phyloP scores from a whole-genome alignment of 208 protist genomes.

The Pavlovales sp. region DNA sequence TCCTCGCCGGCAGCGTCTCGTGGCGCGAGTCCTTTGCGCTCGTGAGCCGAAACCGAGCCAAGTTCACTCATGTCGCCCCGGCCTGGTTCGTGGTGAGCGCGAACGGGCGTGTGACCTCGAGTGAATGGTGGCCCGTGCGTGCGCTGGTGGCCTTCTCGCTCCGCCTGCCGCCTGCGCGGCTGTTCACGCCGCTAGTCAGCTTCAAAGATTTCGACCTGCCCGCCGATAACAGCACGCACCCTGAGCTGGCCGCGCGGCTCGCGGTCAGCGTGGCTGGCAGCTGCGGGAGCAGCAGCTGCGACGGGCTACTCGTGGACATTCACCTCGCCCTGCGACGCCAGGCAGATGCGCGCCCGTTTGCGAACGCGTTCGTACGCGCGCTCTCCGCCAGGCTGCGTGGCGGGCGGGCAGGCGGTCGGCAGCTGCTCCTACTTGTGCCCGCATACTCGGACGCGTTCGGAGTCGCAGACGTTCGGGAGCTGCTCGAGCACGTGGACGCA shows the following conservation, averaged over 20 bases:
- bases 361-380: not conserved
- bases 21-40: not conserved
- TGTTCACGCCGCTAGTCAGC: not conserved
- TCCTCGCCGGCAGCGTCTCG: not conserved
- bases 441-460: not conserved
- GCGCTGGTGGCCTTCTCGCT: not conserved
- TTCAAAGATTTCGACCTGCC: not conserved
- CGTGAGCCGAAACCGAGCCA: not conserved
- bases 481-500: not conserved
- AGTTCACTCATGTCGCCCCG: not conserved
- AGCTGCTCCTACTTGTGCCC: not conserved
- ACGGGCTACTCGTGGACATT: not conserved
- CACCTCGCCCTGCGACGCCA: not conserved
- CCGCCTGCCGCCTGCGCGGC: too few species aligned
- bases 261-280: not conserved
- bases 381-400: not conserved
- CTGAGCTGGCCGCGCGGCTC: not conserved
- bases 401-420: too few species aligned
- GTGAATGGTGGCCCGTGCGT: not conserved
- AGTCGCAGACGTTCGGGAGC: not conserved
- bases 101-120: not conserved
- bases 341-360: not conserved
- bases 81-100: not conserved
- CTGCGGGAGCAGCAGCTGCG: not conserved
- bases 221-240: not conserved